Base-by-base conservation (phyloP, 352 stramenopile genomes). In the Blastocystis sp. region DNA sequence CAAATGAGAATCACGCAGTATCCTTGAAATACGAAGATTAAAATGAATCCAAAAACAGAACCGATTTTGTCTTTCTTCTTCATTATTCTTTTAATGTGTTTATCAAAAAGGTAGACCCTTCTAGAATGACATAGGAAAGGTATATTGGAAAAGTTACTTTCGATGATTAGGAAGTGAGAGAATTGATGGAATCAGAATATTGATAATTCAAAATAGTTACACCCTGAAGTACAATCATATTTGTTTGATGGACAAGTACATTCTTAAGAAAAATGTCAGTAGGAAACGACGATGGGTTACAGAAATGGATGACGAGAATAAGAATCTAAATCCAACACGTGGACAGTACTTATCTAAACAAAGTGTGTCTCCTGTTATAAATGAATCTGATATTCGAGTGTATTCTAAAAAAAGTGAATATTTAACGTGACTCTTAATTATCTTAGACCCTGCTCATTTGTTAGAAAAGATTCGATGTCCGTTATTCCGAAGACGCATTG, bases 181-280 rank as follows among this genome's bases (percentile, higher is more conserved):
- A 64, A 64, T 6, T 27, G 57, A 27, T 35, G 13, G n/a, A 35
- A 35, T 35, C 30, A 15, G n/a, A 64, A 27, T 35, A 35, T 17
- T 64, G 9, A 48, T 9, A 9, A 48, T 48, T 48, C 40, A 9
- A 9, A 48, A 48, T 48, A 4, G n/a, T 64, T 15, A 5, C 15
- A 35, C 15, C 13, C 30, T 64, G 13, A 64, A 64, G 5, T 27
- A 35, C 6, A 35, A 35, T 35, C 48, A 30, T 11, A 48, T 27
- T 42, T 53, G 27, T 59, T 5, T 30, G 19, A 81, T 81, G 70
- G 70, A 81, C 11, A 59, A 81, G n/a, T 81, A 51, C 44, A 66
- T 81, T 22, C 17, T 44, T 30, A 81, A 64, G 44, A 81, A 57
- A 54, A 60, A 15, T 64, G 42, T 81, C 22, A 81, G 62, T 27